Base-by-base conservation (phyloP, 345 rosid genomes). In the Ailanthus altissimus region DNA sequence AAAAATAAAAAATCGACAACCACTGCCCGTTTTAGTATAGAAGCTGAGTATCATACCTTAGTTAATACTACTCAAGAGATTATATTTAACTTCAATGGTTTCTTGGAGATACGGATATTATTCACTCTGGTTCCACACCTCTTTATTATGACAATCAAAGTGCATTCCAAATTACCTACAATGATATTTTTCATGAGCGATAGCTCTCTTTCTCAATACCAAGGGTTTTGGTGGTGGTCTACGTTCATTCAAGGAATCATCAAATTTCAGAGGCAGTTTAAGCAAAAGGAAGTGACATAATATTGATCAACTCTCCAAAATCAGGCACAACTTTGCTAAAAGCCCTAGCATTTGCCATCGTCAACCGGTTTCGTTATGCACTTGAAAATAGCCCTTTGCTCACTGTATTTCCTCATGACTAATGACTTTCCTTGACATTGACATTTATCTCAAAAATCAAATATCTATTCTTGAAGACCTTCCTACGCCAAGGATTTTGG, bases 321-420 rank as follows among this genome's bases (percentile, higher is more conserved):
- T 70, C 83, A 5, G 81, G 85, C 1, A 79, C 76, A n/a, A 77
- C 82, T 74, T 82, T 85, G 81, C 74, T 84, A 21, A 82, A 82
- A 13, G 83, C 87, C 25, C 83, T 84, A 20, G 38, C 77, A 38
- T 7, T 77, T 8, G 40, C 83, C 42, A 57, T 78, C 25, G 54
- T 70, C 0, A 77, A 70, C 21, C 50, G 81, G 63, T 65, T 71
- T 1, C 67, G 45, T 21, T 62, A 78, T 81, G 36, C 49, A 0
- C 14, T 71, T 54, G 8, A 23, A 38, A 42, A 71, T 3, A 21
- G 15, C 16, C 74, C 74, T 20, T 70, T 70, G 62, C 62, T 53
- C 1, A 54, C 74, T 8, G n/a, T 12, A 5, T 4, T 15, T 21
- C 49, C 61, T 20, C 49, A 70, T 38, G 12, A 54, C 8, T 49